A percentile compares a stretch with the other conserved stretches of the same genome.
phyloP scores from a whole-genome alignment of 2,329 filamentous ascomycete genomes.

The Fusarium bulbicola region DNA sequence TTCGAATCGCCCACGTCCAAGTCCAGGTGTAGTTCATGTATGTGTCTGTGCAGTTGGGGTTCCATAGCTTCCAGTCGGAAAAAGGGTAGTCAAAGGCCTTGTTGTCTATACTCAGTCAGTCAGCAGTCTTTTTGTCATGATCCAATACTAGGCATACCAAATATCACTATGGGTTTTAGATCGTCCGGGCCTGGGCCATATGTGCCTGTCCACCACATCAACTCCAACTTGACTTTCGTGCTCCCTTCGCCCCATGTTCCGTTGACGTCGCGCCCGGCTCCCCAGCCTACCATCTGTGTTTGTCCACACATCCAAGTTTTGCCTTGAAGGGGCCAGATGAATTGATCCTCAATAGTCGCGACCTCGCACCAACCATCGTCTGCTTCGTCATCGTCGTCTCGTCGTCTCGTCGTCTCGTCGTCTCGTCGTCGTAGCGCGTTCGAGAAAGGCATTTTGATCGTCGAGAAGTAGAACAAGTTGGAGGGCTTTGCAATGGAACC shows the following conservation, averaged over 20 bases:
- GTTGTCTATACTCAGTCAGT: neutral
- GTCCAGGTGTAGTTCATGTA: neutral
- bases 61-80: neutral
- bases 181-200: neutral
- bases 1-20: neutral
- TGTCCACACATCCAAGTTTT: neutral
- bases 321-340: neutral
- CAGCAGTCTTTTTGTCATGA: fast-evolving
- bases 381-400: neutral
- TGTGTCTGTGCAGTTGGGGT: neutral
- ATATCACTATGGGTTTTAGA: neutral
- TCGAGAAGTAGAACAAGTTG: neutral
- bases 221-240: neutral
- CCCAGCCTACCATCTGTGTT: neutral
- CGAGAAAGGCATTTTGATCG: neutral
- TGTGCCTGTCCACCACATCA: neutral
- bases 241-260: neutral
- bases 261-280: neutral
- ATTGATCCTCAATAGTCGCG: neutral
- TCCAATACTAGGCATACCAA: neutral
- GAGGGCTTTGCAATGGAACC: neutral
- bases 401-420: neutral
- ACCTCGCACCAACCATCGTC: neutral
- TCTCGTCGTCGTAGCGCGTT: neutral
- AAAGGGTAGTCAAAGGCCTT: neutral